phyloP scores from a whole-genome alignment of 2,329 filamentous ascomycete species.

The Aspergillus fumigatus region DNA sequence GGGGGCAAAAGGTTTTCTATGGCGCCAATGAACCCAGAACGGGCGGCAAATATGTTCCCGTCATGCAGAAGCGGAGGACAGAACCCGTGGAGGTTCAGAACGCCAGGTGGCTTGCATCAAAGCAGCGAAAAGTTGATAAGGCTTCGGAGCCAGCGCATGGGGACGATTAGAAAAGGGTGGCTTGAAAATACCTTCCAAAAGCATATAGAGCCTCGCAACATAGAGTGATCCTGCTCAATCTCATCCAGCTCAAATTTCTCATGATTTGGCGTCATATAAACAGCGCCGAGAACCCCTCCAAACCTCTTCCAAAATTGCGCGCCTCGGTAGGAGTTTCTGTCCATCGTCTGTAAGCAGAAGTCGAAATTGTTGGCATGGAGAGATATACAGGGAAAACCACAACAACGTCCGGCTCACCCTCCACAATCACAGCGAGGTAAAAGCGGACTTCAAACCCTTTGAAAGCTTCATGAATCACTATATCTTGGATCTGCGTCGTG shows the following conservation, averaged over 20 bases:
- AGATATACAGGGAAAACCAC: constrained; percentile 79
- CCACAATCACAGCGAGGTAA: constrained; percentile 84
- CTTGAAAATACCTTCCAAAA: constrained; percentile 9
- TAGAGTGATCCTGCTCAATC: neutral
- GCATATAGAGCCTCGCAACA: constrained; percentile 1
- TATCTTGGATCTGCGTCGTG: constrained; percentile 84
- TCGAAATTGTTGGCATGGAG: neutral
- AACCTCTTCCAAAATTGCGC: constrained; percentile 75
- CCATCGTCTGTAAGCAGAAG: neutral
- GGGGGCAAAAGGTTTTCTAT: constrained; percentile 53
- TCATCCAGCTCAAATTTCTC: constrained; percentile 13
- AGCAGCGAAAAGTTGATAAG: constrained; percentile 41
- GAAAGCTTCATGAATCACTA: constrained; percentile 94
- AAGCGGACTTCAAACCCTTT: constrained; percentile 85
- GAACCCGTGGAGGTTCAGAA: constrained; percentile 61
- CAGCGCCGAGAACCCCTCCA: constrained; percentile 83
- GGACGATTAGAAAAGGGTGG: constrained; percentile 6
- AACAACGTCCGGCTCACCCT: constrained; percentile 80
- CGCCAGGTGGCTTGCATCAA: constrained; percentile 52
- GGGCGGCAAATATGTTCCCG: constrained; percentile 55
- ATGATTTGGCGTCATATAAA: constrained; percentile 64
- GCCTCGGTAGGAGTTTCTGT: constrained; percentile 64
- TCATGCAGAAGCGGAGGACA: constrained; percentile 53
- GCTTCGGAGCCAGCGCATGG: constrained; percentile 18
- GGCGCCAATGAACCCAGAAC: constrained; percentile 52